These are phyloP conservation scores for Exophiala calicioides DNA, from an alignment of 2,329 filamentous ascomycete genomes.

Conservation along the genomic window DNA sequence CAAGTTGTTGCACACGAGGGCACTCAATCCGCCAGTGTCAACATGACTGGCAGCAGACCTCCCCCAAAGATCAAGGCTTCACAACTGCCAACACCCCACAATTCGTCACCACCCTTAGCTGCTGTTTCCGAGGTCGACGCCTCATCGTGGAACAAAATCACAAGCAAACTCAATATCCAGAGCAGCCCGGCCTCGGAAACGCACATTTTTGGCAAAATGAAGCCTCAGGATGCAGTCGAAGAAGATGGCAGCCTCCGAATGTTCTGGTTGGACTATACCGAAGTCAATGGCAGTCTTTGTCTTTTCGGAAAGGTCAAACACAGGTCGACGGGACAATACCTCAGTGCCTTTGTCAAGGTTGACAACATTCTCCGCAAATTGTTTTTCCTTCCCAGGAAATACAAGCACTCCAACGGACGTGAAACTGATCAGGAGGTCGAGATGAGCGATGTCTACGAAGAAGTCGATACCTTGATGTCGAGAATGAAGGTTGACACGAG, in stretches of 20 bases:
- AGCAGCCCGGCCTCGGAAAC: constrained; percentile 69
- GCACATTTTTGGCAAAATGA: constrained; percentile 73
- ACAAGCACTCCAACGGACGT: constrained; percentile 59
- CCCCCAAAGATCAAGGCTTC: constrained; percentile 73
- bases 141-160: constrained; percentile 84
- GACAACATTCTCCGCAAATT: constrained; percentile 92
- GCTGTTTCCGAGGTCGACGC: constrained; percentile 70
- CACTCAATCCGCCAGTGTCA: constrained; percentile 64
- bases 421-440: constrained; percentile 76
- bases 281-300: constrained; percentile 86
- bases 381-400: constrained; percentile 82
- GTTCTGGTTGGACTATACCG: constrained; percentile 97
- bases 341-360: constrained; percentile 93
- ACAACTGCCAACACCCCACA: constrained; percentile 68
- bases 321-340: constrained; percentile 74
- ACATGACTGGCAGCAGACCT: constrained; percentile 78
- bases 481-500: constrained; percentile 82
- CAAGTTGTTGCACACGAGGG: constrained; percentile 69
- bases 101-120: constrained; percentile 66
- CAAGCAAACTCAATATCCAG: constrained; percentile 75
- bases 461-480: constrained; percentile 86
- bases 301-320: constrained; percentile 95
- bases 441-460: constrained; percentile 86
- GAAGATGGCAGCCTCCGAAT: constrained; percentile 87
- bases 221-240: constrained; percentile 83